phyloP scores from a whole-genome alignment of 2,329 filamentous ascomycete genomes.

The Didymella lethalis region DNA sequence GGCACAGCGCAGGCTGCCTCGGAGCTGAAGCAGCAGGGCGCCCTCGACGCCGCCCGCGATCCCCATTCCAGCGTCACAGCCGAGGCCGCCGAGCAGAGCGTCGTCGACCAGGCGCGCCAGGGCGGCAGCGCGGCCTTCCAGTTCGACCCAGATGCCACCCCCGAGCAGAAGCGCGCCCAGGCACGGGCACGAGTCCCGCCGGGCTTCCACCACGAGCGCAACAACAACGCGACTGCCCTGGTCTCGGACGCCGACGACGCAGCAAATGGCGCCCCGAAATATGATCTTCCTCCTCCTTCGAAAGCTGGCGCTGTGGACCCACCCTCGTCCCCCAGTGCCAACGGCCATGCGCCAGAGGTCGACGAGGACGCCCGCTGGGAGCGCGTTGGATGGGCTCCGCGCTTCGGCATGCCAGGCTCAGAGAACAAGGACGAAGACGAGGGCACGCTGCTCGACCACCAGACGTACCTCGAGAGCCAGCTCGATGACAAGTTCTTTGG shows the following conservation, averaged over 20 bases:
- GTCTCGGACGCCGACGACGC: conserved; percentile 72
- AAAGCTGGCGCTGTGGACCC: conserved; percentile 71
- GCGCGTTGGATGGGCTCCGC: conserved; percentile 85
- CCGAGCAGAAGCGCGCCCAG: conserved; percentile 84
- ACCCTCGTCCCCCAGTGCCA: conserved; percentile 58
- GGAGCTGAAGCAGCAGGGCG: conserved; percentile 84
- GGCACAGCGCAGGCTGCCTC: conserved; percentile 44
- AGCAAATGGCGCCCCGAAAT: conserved; percentile 58
- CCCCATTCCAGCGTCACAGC: conserved; percentile 72
- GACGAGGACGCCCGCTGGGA: conserved; percentile 61
- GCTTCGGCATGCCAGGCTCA: conserved; percentile 68
- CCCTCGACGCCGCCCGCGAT: conserved; percentile 77
- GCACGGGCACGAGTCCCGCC: conserved; percentile 71
- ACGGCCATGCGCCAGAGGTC: conserved; percentile 64
- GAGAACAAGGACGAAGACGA: conserved; percentile 66
- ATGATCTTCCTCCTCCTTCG: conserved; percentile 79
- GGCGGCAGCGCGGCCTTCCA: conserved; percentile 81
- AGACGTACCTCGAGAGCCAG: conserved; percentile 83
- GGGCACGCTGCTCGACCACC: conserved; percentile 79
- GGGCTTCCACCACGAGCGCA: conserved; percentile 68
- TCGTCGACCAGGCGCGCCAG: conserved; percentile 79
- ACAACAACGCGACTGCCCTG: conserved; percentile 72
- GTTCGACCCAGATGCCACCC: conserved; percentile 85
- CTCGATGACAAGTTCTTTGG: conserved; percentile 91
- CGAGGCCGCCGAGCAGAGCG: conserved; percentile 73